phyloP scores from a whole-genome alignment of 225 moss, liverwort and hornwort species.

The Pleurozium schreberi region DNA sequence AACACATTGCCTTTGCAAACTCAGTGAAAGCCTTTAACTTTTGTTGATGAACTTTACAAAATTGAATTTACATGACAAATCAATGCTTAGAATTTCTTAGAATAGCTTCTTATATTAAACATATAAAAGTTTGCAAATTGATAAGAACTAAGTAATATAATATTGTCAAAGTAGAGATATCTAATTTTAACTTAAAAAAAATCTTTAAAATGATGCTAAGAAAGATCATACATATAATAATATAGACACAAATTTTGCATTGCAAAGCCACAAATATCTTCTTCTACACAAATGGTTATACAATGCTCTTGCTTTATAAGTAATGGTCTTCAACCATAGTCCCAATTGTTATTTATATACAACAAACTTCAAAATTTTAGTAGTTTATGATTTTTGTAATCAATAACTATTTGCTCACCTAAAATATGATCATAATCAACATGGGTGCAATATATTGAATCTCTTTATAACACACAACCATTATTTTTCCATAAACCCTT shows the following conservation, averaged over 20 bases:
- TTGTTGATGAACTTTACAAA: neutral
- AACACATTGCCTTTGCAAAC: neutral
- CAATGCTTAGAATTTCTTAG: neutral
- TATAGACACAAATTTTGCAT: neutral
- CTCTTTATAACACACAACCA: neutral
- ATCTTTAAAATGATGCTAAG: neutral
- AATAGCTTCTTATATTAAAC: neutral
- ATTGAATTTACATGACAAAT: neutral
- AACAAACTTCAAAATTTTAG: neutral
- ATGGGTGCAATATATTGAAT: neutral
- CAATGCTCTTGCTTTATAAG: neutral
- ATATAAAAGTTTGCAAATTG: neutral
- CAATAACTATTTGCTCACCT: neutral
- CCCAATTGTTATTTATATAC: neutral
- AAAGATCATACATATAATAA: neutral
- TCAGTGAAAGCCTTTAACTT: neutral
- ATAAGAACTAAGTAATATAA: neutral
- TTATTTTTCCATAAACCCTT: constrained; percentile 24
- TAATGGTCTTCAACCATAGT: neutral
- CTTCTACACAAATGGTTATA: neutral
- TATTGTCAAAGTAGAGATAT: neutral
- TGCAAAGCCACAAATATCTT: neutral
- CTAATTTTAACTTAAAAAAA: neutral
- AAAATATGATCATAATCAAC: neutral
- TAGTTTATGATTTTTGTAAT: neutral